Percentiles rank a stretch among this genome's conserved stretches.
Conservation (phyloP, 1,284 basidiomycete species). For the Fomitopsis betulina region DNA sequence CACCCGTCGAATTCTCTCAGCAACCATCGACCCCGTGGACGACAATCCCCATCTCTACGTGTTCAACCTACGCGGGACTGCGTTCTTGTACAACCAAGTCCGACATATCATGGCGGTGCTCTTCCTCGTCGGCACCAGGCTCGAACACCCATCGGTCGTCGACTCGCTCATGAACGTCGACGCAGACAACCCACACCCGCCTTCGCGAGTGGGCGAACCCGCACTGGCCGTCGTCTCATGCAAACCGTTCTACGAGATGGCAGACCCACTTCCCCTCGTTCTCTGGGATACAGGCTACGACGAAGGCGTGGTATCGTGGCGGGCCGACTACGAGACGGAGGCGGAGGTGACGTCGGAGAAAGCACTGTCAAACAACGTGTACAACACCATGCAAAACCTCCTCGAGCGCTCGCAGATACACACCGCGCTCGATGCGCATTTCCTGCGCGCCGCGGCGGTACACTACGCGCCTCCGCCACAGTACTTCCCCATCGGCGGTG, state of each 20-base stretch:
- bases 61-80: constrained; percentile 84
- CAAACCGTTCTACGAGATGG: constrained; percentile 94
- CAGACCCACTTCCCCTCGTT: constrained; percentile 85
- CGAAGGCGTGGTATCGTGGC: constrained; percentile 70
- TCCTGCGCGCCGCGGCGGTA: constrained; percentile 47
- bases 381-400: constrained; percentile 57
- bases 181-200: constrained; percentile 25
- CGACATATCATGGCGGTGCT: constrained; percentile 93
- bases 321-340: constrained; percentile 38
- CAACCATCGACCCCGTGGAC: constrained; percentile 49
- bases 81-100: constrained; percentile 97
- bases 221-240: constrained; percentile 48
- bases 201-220: constrained; percentile 30
- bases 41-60: constrained; percentile 53
- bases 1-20: constrained; percentile 58
- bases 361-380: constrained; percentile 35
- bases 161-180: constrained; percentile 73
- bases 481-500: constrained; percentile 31
- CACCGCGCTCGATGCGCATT: constrained; percentile 57
- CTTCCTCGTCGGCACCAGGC: constrained; percentile 81
- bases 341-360: constrained; percentile 24
- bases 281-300: constrained; percentile 90
- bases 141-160: constrained; percentile 76
- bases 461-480: constrained; percentile 37
- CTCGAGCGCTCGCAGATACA: constrained; percentile 55